A percentile compares a stretch with the other conserved stretches of the same genome.
Evolutionary conservation across 2,329 filamentous ascomycete species (phyloP).

Genomic region (Madurella fahalii): DNA sequence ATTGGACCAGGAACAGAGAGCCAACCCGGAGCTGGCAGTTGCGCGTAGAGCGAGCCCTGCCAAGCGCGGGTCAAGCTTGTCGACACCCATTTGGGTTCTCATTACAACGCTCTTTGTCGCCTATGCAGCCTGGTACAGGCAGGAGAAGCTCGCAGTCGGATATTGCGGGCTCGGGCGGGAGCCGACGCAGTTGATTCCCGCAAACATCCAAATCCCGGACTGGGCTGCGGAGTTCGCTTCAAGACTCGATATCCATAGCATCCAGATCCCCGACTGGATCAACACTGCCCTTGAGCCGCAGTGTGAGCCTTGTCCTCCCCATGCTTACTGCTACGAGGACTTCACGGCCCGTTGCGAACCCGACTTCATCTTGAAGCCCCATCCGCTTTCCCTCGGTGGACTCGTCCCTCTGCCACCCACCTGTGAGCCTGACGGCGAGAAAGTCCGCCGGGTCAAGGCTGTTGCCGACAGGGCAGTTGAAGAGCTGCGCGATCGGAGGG

Average conservation of each 20-base stretch:
- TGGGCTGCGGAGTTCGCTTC: slow-evolving; percentile 32
- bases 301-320: slow-evolving; percentile 85
- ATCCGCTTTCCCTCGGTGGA: slow-evolving; percentile 78
- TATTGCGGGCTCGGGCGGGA: slow-evolving; percentile 83
- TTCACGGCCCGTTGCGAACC: slow-evolving; percentile 76
- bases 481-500: slow-evolving; percentile 76
- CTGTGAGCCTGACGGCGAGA: slow-evolving; percentile 92
- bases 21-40: slow-evolving; percentile 46
- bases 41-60: slow-evolving; percentile 38
- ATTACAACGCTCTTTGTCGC: slow-evolving; percentile 65
- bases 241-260: slow-evolving; percentile 47
- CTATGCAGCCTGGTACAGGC: slow-evolving; percentile 79
- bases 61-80: slow-evolving; percentile 45
- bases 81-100: slow-evolving; percentile 67
- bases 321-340: slow-evolving; percentile 82
- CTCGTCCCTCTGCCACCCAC: slow-evolving; percentile 81
- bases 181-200: slow-evolving; percentile 47
- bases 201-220: slow-evolving; percentile 40
- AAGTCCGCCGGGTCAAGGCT: slow-evolving; percentile 77
- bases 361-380: slow-evolving; percentile 80
- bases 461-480: slow-evolving; percentile 87
- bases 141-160: slow-evolving; percentile 93
- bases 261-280: slow-evolving; percentile 65
- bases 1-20: slow-evolving; percentile 64
- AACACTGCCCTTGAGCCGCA: slow-evolving; percentile 67